Percentiles rank a stretch among this genome's conserved stretches.
Evolutionary conservation across 1,284 basidiomycete species (phyloP).

Genomic region (Austroboletus niveus): DNA sequence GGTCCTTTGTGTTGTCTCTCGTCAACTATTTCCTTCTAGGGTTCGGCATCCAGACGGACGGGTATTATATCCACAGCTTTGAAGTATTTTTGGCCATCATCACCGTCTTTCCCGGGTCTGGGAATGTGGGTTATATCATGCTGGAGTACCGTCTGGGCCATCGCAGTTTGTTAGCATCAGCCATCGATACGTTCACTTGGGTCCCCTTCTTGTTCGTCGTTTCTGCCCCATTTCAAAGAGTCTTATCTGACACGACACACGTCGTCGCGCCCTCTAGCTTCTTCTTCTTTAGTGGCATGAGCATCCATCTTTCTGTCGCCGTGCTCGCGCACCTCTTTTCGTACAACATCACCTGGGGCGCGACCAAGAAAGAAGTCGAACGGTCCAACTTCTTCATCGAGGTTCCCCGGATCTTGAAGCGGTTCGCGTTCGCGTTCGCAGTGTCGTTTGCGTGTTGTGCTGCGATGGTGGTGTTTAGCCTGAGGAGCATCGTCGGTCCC

Average conservation of each 20-base stretch:
- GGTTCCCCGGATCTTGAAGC: conserved; percentile 74
- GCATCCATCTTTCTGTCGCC: conserved; percentile 69
- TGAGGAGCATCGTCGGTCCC: conserved; percentile 38
- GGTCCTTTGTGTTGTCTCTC: conserved; percentile 60
- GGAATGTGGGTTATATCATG: conserved; percentile 69
- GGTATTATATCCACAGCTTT: conserved; percentile 69
- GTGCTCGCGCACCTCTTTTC: conserved; percentile 79
- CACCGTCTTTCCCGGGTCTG: conserved; percentile 71
- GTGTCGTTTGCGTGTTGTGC: conserved; percentile 36
- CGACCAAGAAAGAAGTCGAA: conserved; percentile 78
- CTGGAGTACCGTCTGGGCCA: conserved; percentile 76
- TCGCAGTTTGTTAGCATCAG: conserved; percentile 42
- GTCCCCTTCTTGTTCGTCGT: conserved; percentile 63
- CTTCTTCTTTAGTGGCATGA: conserved; percentile 82
- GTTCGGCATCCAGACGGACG: conserved; percentile 58
- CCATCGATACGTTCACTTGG: conserved; percentile 58
- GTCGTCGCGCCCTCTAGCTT: conserved; percentile 45
- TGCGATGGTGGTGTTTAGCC: conserved; percentile 39
- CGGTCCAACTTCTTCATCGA: conserved; percentile 86
- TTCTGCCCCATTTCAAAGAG: background rate
- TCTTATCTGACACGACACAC: background rate
- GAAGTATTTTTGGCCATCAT: conserved; percentile 76
- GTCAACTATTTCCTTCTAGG: conserved; percentile 75
- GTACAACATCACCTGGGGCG: conserved; percentile 82
- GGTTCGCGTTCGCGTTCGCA: conserved; percentile 42